phyloP scores from a whole-genome alignment of 179 eudicot genomes.

The Heliamphora pulchella region DNA sequence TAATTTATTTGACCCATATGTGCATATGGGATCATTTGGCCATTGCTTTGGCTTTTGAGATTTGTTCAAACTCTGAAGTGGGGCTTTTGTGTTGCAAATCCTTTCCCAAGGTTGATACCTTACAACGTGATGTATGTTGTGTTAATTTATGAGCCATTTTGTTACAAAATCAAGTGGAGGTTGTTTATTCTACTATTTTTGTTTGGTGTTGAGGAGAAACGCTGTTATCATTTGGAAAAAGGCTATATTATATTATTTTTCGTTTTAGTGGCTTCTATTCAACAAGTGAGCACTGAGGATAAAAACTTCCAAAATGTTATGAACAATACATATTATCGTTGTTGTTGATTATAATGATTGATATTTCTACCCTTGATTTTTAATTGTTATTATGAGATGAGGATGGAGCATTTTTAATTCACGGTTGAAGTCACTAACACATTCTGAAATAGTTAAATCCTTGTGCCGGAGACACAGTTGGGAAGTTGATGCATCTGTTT shows the following conservation, averaged over 20 bases:
- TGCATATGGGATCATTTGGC: background rate
- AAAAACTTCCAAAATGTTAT: background rate
- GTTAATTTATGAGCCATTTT: background rate
- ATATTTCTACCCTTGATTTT: background rate
- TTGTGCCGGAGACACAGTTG: background rate
- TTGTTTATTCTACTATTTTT: background rate
- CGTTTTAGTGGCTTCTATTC: background rate
- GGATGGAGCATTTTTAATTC: background rate
- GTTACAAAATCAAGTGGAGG: background rate
- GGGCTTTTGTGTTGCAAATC: background rate
- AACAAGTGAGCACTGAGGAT: background rate
- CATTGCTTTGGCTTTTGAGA: background rate
- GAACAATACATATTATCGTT: background rate
- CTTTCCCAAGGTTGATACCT: background rate
- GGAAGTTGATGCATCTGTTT: conserved; percentile 5
- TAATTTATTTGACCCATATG: background rate
- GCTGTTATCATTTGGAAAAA: background rate
- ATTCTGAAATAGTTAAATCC: background rate
- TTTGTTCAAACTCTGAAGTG: background rate
- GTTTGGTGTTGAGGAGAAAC: background rate
- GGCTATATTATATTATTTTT: background rate
- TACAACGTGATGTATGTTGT: background rate
- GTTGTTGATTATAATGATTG: background rate
- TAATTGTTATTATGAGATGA: background rate
- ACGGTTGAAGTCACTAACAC: background rate